Evolutionary conservation across 371 early-diverging fungal species (phyloP), one percentile per base, ranked within the genome.

Genomic region (Lichtheimia ornata): DNA sequence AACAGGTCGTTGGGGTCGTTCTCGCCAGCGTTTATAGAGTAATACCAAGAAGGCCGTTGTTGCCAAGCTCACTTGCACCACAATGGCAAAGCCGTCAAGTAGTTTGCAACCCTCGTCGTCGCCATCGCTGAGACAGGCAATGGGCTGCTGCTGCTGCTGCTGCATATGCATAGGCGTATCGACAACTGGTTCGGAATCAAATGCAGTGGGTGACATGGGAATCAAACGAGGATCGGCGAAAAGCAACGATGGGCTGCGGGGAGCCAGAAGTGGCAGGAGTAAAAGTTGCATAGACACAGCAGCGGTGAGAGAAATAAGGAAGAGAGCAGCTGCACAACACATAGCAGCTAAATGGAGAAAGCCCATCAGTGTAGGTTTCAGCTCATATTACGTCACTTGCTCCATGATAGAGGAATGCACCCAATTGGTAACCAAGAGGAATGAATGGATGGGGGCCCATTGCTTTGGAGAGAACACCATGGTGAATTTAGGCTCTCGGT

Each of bases 1-100:
- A n/a, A 84, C 70, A 18, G 85, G 86, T 64, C 89, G 63, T 64
- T 82, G 85, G 14, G 89, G 89, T 49, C 75, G 64, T 56, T 88
- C 89, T 60, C 81, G 66, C 4, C 63, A 71, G 2, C 88, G 77
- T 53, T 88, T 88, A 56, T 80, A 76, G 55, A 86, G 79, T 13
- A 88, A 74, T 1, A 85, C 83, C 1, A 81, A 65, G 5, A 87
- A 72, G 0, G 86, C 87, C 51, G 83, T 72, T 14, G 80, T 66
- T 13, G 82, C 89, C 50, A 88, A 64, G 27, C 79, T 59, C 13
- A 85, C 50, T 66, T 88, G 89, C n/a, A 88, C 75, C 55, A 84
- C 60, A 58, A 88, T 84, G 28, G 89, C 89, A 67, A 88, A 88
- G 5, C 77, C 58, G 68, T 85, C 84, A 56, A 85, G 65, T 43